Evolutionary conservation across 257 asterid genomes (phyloP), one percentile per base, ranked within the genome.

Genomic region (Nemophila menziesii): DNA sequence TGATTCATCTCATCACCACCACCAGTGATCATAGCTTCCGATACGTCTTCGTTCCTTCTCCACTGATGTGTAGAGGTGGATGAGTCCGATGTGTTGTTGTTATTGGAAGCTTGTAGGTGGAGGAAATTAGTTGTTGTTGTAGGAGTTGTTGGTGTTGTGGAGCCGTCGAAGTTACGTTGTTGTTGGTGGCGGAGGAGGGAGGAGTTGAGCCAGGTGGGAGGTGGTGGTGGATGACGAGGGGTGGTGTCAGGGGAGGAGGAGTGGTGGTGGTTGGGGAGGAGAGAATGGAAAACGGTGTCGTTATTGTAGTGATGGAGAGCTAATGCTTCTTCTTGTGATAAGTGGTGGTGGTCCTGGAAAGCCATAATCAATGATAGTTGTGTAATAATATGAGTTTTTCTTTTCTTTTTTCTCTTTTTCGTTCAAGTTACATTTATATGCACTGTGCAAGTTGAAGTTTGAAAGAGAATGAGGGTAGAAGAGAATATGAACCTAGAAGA

Each of bases 181-280:
- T 12, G n/a, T 3, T 41, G 46, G 26, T 62, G 44, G 46, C 58
- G 33, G 63, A 61, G 17, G 14, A 61, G 68, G 61, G 65, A 68
- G 60, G 43, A 44, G 22, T 43, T 66, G 37, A 42, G 57, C 39
- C 62, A 60, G 45, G 58, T 63, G 33, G 33, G 59, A 39, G 27
- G 69, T 5, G 46, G 52, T 22, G 19, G 46, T 18, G 19, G 34
- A 27, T 8, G 18, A 24, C 18, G 62, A 61, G 1, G 39, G 51
- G 21, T 23, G 66, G 19, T 34, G 52, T 2, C 44, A 56, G 18
- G 47, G 67, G 8, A 44, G 34, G 49, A 24, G 56, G 33, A 22
- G 5, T 19, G 45, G 50, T 10, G 55, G 43, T 36, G 62, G 10
- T 13, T 33, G 19, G 23, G 16, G 43, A 18, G 52, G 12, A 37